Conservation (phyloP, 75 land plant species). For the Cryptomeria japonica region DNA sequence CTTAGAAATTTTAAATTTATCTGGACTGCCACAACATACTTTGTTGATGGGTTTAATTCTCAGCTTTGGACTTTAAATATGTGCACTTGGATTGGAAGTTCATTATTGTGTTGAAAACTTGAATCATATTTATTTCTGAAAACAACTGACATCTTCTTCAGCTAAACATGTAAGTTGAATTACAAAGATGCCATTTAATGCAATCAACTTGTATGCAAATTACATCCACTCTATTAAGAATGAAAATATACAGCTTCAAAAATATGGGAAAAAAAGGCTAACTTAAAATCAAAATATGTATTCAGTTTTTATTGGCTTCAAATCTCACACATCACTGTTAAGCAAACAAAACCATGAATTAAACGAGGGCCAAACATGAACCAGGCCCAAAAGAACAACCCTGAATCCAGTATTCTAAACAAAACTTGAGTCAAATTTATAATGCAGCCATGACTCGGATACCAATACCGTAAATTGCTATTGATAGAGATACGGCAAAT, state of each 20-base stretch:
- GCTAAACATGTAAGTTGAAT: background rate
- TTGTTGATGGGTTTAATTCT: background rate
- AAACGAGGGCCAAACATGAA: background rate
- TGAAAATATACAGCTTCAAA: background rate
- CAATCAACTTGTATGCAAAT: background rate
- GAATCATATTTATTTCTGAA: background rate
- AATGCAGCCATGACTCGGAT: background rate
- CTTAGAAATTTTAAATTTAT: background rate
- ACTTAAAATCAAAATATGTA: background rate
- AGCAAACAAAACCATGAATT: background rate
- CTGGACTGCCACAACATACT: background rate
- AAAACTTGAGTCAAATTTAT: background rate
- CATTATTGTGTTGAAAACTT: background rate
- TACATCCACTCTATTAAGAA: background rate
- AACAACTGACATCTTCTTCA: background rate
- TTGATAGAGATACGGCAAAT: background rate
- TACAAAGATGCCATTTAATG: background rate
- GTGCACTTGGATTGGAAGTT: background rate
- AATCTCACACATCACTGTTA: background rate
- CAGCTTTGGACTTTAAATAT: background rate
- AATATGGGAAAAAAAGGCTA: background rate
- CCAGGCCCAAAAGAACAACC: background rate
- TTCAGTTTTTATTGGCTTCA: background rate
- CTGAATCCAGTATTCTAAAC: background rate
- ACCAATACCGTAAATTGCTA: background rate